These are phyloP conservation scores for Trichoderma simmonsii DNA, from an alignment of 2,329 filamentous ascomycete genomes.

Conservation along the genomic window DNA sequence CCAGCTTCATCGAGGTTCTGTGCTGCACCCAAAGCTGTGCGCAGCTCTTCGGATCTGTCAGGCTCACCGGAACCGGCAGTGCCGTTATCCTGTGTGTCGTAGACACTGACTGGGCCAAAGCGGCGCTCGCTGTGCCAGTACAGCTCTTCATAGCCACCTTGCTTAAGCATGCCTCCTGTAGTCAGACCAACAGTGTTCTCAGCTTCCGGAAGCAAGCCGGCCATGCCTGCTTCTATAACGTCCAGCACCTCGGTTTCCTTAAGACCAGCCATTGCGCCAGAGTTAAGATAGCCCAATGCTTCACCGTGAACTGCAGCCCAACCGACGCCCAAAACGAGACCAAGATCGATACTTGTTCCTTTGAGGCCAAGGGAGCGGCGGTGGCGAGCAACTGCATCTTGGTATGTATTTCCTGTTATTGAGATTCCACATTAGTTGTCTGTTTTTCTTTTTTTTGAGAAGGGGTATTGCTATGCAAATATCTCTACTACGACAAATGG, in stretches of 20 bases:
- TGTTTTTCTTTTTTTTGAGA: not conserved
- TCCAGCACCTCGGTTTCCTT: not conserved
- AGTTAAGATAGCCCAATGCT: not conserved
- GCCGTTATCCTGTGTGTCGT: not conserved
- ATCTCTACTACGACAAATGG: accelerated
- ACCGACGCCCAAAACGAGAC: not conserved
- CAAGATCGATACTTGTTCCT: not conserved
- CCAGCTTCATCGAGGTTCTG: not conserved
- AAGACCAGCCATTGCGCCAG: not conserved
- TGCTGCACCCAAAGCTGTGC: not conserved
- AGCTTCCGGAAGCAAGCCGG: not conserved
- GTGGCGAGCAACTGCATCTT: not conserved
- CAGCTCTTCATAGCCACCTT: not conserved
- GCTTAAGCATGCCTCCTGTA: not conserved
- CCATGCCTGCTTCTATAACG: not conserved
- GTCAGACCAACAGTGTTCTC: not conserved
- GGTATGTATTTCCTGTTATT: not conserved
- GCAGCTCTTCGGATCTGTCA: not conserved
- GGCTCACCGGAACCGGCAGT: not conserved
- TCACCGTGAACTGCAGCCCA: not conserved
- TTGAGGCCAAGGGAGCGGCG: not conserved
- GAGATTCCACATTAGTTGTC: not conserved
- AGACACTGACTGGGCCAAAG: not conserved
- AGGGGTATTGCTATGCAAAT: not conserved
- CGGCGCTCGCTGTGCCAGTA: not conserved